Percentiles rank a stretch among this genome's conserved stretches.
Conservation (phyloP, 352 stramenopile genomes). For the Pythium aquatile region DNA sequence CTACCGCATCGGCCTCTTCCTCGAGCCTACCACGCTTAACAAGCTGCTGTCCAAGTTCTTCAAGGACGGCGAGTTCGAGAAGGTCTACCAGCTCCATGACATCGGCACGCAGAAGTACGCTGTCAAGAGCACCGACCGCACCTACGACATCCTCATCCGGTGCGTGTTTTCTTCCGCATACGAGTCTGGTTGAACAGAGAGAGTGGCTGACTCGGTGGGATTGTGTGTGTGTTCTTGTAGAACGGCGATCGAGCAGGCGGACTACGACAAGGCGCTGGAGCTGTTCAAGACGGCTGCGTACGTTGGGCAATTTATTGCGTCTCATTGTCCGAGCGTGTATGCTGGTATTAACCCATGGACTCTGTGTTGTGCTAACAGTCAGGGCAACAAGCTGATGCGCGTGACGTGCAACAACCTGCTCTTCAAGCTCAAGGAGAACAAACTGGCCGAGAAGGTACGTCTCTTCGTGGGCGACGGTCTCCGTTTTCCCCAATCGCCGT, state of each 20-base stretch:
- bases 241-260: constrained; percentile 67
- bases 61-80: constrained; percentile 73
- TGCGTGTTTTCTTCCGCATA: constrained; percentile 12
- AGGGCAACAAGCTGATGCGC: constrained; percentile 72
- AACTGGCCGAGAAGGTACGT: constrained; percentile 59
- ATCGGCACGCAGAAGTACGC: constrained; percentile 78
- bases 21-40: constrained; percentile 79
- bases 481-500: neutral
- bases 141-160: constrained; percentile 84
- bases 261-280: constrained; percentile 70
- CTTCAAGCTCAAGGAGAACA: constrained; percentile 84
- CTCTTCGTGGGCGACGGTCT: neutral
- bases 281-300: constrained; percentile 76
- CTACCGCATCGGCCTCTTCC: constrained; percentile 81
- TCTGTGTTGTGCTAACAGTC: constrained; percentile 27
- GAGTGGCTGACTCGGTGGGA: too few species aligned
- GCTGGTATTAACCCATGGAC: neutral
- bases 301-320: constrained; percentile 22
- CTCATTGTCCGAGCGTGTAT: too few species aligned
- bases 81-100: constrained; percentile 75
- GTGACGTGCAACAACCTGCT: constrained; percentile 87
- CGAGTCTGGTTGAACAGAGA: too few species aligned
- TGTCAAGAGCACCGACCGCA: constrained; percentile 82
- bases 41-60: constrained; percentile 84
- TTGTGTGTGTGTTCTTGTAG: constrained; percentile 16